Base-by-base conservation (phyloP, 1,284 basidiomycete genomes). In the Puccinia coronata region DNA sequence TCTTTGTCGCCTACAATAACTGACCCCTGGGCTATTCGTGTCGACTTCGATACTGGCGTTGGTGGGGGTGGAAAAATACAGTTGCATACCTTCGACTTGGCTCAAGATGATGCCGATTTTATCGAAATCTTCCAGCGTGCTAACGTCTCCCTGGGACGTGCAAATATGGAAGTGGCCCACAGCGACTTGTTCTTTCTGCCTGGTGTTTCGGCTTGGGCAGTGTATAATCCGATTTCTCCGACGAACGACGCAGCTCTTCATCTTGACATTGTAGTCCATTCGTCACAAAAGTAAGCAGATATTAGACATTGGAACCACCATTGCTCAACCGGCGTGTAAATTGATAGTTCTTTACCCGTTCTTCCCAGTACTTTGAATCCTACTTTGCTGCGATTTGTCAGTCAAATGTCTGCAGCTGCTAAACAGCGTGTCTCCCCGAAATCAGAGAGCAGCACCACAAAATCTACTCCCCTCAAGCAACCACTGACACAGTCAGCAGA, bases 401-500 rank as follows among this genome's bases (percentile, higher is more conserved):
- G 53, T 74, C 72, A 74, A 39, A 74, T 74, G 72, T 74, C 72
- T 59, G 57, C 72, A 57, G 72, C 72, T 43, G 72, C 53, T 34
- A 74, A 74, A 31, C 72, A 43, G 53, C 53, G 72, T 47, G 72
- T 61, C 39, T 47, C 5, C 36, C 53, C 72, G 23, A 74, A 57
- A 61, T 34, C 72, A 31, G 39, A 74, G 14, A 43, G 18, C 41
- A 47, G 23, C 51, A 61, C 51, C 34, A 20, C 34, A 4, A 43
- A 43, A 14, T 25, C 49, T 14, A n/a, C 51, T 39, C 34, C 72
- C 53, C 14, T 39, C 39, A 74, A 74, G 57, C 72, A n/a, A n/a
- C n/a, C 72, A 31, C 39, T 55, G 31, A 55, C 72, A 18, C 31
- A 16, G 20, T 43, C 53, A 18, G 23, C 72, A 31, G 53, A 47